Base-by-base conservation (phyloP, 1,284 basidiomycete genomes). In the Pseudozyma sp. region DNA sequence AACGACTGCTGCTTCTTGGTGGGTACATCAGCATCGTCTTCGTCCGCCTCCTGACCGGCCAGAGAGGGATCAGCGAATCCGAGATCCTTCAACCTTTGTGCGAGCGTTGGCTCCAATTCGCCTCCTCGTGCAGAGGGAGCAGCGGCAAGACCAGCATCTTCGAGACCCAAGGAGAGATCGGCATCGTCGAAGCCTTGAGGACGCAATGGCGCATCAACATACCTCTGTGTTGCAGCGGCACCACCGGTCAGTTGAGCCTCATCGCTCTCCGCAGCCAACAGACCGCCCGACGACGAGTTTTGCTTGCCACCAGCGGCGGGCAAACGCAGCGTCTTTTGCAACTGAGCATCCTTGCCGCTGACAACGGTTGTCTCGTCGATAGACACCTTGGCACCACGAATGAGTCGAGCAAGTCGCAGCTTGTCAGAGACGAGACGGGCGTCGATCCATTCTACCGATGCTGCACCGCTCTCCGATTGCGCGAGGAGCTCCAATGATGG, bases 1-100 rank as follows among this genome's bases (percentile, higher is more conserved):
- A 76, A 43, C 19, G 90, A 86, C n/a, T 71, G 58, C 42, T 64
- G 52, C 59, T 63, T 57, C 44, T 72, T 67, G 18, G 52, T 52
- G 3, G 66, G 63, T 40, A 64, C 62, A 8, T 70, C 75, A 18
- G 65, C 58, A 36, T 67, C 61, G 40, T 57, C 59, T 38, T 75
- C 67, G 8, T 72, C 76, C 31, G 69, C 71, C 18, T 72, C 71
- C 13, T 64, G 66, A 11, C 60, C 73, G 10, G 55, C 69, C 5
- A 55, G 44, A 35, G 61, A 52, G n/a, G 77, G 73, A 25, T 73
- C 77, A 9, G 52, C 54, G 52, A 70, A 57, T 21, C 70, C 65
- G 44, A 79, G 73, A 11, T 75, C 73, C 42, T 77, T 77, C 59
- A 81, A 57, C 21, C 79, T 68, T 52, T 81, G 77, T 6, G 79